Conservation (phyloP, 2,329 filamentous ascomycete species). For the Hypoxylon sp. region DNA sequence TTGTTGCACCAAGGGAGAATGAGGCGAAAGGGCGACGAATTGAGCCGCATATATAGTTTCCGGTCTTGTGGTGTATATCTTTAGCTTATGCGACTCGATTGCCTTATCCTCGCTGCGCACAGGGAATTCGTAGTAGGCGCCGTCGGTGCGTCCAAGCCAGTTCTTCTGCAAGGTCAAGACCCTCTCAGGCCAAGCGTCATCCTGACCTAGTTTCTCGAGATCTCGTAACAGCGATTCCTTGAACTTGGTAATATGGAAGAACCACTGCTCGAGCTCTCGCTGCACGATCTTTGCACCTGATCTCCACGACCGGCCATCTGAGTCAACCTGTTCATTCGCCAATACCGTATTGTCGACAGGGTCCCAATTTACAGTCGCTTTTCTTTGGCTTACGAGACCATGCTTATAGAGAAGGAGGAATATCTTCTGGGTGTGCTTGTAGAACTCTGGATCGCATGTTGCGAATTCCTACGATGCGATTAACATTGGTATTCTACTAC, state of each 20-base stretch:
- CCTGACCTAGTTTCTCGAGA: constrained; percentile 74
- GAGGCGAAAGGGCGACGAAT: constrained; percentile 83
- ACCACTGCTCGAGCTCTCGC: constrained; percentile 87
- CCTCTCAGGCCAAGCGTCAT: constrained; percentile 83
- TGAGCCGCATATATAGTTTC: constrained; percentile 92
- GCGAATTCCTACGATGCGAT: constrained; percentile 75
- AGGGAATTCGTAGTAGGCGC: constrained; percentile 80
- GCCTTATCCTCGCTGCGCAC: constrained; percentile 62
- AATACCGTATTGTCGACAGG: constrained; percentile 90
- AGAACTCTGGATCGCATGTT: constrained; percentile 88
- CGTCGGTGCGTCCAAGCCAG: constrained; percentile 86
- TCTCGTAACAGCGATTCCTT: constrained; percentile 80
- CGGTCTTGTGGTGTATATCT: constrained; percentile 86
- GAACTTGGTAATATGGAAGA: constrained; percentile 85
- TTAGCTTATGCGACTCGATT: constrained; percentile 64
- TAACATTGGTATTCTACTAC: constrained; percentile 32
- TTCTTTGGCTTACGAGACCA: constrained; percentile 84
- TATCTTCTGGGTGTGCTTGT: constrained; percentile 89
- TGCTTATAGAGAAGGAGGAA: constrained; percentile 83
- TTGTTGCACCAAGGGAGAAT: constrained; percentile 76
- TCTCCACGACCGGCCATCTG: constrained; percentile 87
- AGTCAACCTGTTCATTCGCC: constrained; percentile 94
- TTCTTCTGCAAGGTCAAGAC: constrained; percentile 88
- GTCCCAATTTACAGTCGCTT: constrained; percentile 91
- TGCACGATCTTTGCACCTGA: constrained; percentile 89